Base-by-base conservation (phyloP, 1,139 yeast species). In the Entelexis paramagnoliae region DNA sequence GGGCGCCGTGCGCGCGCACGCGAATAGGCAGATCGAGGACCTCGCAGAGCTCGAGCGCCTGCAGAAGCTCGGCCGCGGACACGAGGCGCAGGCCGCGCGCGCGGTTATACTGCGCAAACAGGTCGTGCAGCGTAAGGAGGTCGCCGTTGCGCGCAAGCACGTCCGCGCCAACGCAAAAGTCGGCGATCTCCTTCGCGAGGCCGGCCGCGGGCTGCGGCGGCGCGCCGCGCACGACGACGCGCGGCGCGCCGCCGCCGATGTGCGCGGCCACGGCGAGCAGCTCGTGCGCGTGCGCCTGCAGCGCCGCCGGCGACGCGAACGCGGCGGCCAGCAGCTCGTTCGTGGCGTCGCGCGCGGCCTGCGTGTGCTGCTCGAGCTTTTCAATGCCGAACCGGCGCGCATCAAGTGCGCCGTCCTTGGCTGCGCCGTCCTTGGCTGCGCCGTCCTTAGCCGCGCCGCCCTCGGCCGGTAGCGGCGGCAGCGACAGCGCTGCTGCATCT, bases 81-180 rank as follows among this genome's bases (percentile, higher is more conserved):
- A 81, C 72, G 33, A 80, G 65, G 35, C 79, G 77, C 3, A 78
- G 70, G 1, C 83, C 84, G 53, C 80, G 69, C 0, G 81, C 73
- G 51, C 81, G 72, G 59, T 81, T 82, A 64, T 79, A 81, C 22
- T 77, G 59, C 0, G 81, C 79, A 64, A 73, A 81, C 28, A 81
- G 63, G 59, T 82, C 88, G 45, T 76, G 73, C 24, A 81, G 59
- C 0, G 83, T 72, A n/a, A 81, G 68, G 16, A 79, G 68, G 1
- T 83, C 83, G 40, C 80, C 80, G 48, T 73, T 73, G 29, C 66
- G 67, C 28, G 70, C 70, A 46, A 78, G 57, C 0, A 75, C 62
- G 24, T 76, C 69, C 35, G 70, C 72, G 29, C 68, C 60, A 7
- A 64, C 64, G 2, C 80, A 65, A 60, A 77, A 80, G 52, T 78